Conservation (phyloP, 2,329 filamentous ascomycete genomes). For the Fusarium virguliforme region DNA sequence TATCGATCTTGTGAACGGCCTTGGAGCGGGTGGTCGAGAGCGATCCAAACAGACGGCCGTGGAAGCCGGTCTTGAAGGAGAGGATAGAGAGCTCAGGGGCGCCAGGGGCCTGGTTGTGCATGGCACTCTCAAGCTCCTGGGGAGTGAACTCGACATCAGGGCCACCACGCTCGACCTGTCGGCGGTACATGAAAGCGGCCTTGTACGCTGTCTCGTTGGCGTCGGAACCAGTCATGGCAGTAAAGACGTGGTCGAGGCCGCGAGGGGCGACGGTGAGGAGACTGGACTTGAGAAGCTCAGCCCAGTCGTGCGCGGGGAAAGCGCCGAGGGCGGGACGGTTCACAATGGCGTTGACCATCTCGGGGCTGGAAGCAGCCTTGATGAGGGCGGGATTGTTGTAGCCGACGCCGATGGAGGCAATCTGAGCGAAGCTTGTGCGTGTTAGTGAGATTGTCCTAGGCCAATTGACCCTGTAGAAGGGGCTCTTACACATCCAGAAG, state of each 20-base stretch:
- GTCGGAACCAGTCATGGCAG: conserved; percentile 89
- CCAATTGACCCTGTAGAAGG: background rate
- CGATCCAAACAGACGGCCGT: conserved; percentile 90
- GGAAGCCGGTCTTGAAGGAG: conserved; percentile 90
- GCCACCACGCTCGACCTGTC: conserved; percentile 85
- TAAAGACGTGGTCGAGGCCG: conserved; percentile 91
- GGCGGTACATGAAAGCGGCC: conserved; percentile 94
- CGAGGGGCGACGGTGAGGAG: conserved; percentile 87
- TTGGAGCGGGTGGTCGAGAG: conserved; percentile 93
- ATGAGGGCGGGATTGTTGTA: conserved; percentile 90
- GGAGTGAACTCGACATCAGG: conserved; percentile 83
- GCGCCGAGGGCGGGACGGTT: conserved; percentile 92
- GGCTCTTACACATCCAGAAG: conserved; percentile 78
- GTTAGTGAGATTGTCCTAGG: conserved; percentile 15
- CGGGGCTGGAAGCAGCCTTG: conserved; percentile 79
- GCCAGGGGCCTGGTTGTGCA: conserved; percentile 86
- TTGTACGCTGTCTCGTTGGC: conserved; percentile 97
- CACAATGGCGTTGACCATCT: conserved; percentile 86
- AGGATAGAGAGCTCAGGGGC: conserved; percentile 85
- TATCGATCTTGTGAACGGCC: conserved; percentile 95
- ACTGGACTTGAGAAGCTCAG: conserved; percentile 82
- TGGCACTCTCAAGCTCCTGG: conserved; percentile 80
- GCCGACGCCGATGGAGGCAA: conserved; percentile 91
- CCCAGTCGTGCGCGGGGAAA: conserved; percentile 91
- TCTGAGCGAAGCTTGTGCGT: conserved; percentile 82